Conservation (phyloP, 306 rosid species). For the Castanopsis chinensis region DNA sequence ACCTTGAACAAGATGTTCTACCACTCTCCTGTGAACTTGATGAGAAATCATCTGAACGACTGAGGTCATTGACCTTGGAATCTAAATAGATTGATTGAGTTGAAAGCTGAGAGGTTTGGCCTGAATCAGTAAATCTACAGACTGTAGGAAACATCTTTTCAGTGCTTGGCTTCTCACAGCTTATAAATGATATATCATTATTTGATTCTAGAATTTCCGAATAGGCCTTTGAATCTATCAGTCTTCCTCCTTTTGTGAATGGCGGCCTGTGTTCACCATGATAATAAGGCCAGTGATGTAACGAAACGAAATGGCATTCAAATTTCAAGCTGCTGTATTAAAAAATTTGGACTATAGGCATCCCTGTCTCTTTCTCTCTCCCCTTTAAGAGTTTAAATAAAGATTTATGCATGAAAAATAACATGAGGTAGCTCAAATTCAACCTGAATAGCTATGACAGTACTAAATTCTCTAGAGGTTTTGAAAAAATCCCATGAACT, state of each 20-base stretch:
- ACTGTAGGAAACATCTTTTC: slow-evolving; percentile 52
- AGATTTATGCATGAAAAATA: not conserved
- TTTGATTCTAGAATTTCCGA: slow-evolving; percentile 49
- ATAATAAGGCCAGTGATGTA: not conserved
- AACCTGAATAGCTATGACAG: not conserved
- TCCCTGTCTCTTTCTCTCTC: too few relatives aligned
- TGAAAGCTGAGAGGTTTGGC: slow-evolving; percentile 50
- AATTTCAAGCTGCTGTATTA: too few relatives aligned
- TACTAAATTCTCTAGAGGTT: not conserved
- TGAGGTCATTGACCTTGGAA: slow-evolving; percentile 36
- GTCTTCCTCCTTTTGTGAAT: slow-evolving; percentile 29
- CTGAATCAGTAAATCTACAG: slow-evolving; percentile 44
- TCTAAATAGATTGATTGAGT: slow-evolving; percentile 46
- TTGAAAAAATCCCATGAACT: not conserved
- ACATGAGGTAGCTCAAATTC: not conserved
- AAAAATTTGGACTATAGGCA: too few relatives aligned
- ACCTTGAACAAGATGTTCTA: slow-evolving; percentile 52
- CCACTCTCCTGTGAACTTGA: slow-evolving; percentile 52
- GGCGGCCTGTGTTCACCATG: slow-evolving; percentile 38
- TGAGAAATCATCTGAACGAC: slow-evolving; percentile 35
- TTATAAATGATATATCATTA: slow-evolving; percentile 74
- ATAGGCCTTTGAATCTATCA: slow-evolving; percentile 35
- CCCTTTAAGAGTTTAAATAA: not conserved
- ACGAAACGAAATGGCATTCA: not conserved
- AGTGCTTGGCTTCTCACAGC: slow-evolving; percentile 77